A percentile compares a stretch with the other conserved stretches of the same genome.
phyloP scores from a whole-genome alignment of 768 basidiomycete species.

The Exsudoporus frostii region DNA sequence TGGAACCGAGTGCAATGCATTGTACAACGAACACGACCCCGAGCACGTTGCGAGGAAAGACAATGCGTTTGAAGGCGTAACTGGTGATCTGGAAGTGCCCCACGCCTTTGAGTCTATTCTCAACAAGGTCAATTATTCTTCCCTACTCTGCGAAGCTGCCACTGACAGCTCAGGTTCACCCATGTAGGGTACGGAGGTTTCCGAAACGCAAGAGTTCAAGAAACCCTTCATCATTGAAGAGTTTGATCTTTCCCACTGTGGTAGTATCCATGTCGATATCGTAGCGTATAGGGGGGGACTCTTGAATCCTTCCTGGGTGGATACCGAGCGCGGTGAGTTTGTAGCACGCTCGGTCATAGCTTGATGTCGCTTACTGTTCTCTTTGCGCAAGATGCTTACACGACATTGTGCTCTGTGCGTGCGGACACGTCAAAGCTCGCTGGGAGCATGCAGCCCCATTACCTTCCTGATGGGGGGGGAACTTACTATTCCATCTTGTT shows the following conservation, averaged over 20 bases:
- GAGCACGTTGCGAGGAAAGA: constrained; percentile 6
- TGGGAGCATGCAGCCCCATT: constrained; percentile 7
- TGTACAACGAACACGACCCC: constrained; percentile 6
- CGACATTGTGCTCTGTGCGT: constrained; percentile 8
- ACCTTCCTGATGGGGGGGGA: constrained; percentile 6
- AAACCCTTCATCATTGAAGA: constrained; percentile 13
- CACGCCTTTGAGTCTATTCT: constrained; percentile 10
- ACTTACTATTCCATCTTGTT: constrained; percentile 15
- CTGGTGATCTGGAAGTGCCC: constrained; percentile 8
- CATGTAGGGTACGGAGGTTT: constrained; percentile 9
- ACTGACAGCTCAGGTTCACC: not conserved
- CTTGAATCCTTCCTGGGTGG: constrained; percentile 6
- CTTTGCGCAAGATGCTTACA: constrained; percentile 3
- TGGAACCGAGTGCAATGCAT: constrained; percentile 13
- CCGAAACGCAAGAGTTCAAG: constrained; percentile 16
- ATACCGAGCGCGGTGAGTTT: constrained; percentile 7
- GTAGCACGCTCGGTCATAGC: not conserved
- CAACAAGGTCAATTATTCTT: constrained; percentile 1
- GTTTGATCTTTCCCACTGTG: constrained; percentile 12
- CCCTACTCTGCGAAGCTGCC: not conserved
- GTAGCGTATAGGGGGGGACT: constrained; percentile 10
- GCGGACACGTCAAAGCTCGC: constrained; percentile 13
- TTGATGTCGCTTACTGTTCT: not conserved
- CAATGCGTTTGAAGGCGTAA: constrained; percentile 7
- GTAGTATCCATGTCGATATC: constrained; percentile 15